Base-by-base conservation (phyloP, 345 rosid genomes). In the Cardamine resedifolia region DNA sequence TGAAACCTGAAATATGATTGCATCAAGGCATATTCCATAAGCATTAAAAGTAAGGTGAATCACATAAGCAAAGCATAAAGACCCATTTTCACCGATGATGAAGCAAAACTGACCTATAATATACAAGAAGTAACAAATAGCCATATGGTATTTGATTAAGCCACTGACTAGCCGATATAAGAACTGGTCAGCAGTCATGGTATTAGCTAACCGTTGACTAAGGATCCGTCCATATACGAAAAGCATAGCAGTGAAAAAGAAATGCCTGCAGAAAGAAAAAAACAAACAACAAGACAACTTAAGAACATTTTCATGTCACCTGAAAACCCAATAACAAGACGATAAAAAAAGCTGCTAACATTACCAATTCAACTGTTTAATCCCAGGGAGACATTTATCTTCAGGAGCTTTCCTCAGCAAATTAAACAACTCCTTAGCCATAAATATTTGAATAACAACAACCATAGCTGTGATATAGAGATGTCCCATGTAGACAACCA, bases 381-480 rank as follows among this genome's bases (percentile, higher is more conserved):
- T 89, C 23, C 90, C 88, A 1, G 98, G 98, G 41, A 94, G 97
- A 49, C 82, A 87, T 28, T 76, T 83, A 70, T 91, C 98, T 75
- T 94, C 98, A 51, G 87, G 91, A 7, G 90, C 83, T 85, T 83
- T 88, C 88, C 97, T 86, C 14, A 94, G 82, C 27, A 94, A 70
- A 83, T 83, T 91, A 81, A 94, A 91, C 28, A 94, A 82, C 80
- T 91, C 98, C 80, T 78, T 89, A 44, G 96, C 96, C 98, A 94
- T 94, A 75, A 67, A 89, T 45, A 94, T 88, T 82, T 94, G 97
- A 70, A 94, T 91, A 45, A 94, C 97, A 63, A 94, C 90, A 21
- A 94, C 90, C 98, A 94, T 91, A 44, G 97, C 97, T n/a, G 94
- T 84, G 64, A 94, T 91, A 74, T 85, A 94, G 45, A 91, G 97